Base-by-base conservation (phyloP, 257 asterid genomes). In the Capsicum rhomboideum region DNA sequence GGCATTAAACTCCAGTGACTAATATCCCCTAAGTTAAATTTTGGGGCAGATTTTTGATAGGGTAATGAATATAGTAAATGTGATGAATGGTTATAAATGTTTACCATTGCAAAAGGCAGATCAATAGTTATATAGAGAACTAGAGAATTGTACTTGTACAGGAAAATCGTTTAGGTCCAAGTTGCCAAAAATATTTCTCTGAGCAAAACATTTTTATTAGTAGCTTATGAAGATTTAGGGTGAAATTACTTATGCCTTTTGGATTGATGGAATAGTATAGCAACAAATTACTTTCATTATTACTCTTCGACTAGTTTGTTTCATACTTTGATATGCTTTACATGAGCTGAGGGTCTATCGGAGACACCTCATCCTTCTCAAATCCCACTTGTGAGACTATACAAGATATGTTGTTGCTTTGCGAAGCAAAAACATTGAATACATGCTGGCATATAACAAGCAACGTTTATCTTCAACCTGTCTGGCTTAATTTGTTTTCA, bases 1-100 rank as follows among this genome's bases (percentile, higher is more conserved):
- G 91, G 93, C 40, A 83, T 90, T 84, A 44, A 50, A 79, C 72
- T 89, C 6, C 78, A 64, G n/a, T 86, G 68, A 89, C 86, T 82
- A 64, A 20, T 67, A 44, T 42, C 20, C 6, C 7, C 54, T 0
- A 23, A 46, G 20, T 10, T 18, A 59, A 81, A 58, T n/a, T 11
- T 81, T 40, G 61, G 72, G 72, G 29, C 69, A 66, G 80, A 8
- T 21, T 68, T 46, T 28, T 10, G 77, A 77, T 71, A 61, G 82
- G 82, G 83, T 78, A 87, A 53, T n/a, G 72, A 28, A 6, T 68
- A 8, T 10, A 8, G 31, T 42, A 78, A 29, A 26, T 18, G 6
- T 55, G 58, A 23, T 50, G 12, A 40, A 50, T 21, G n/a, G n/a
- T 31, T 23, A 23, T 12, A 23, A 23, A 61, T 40, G 5, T 40